A percentile compares a stretch with the other conserved stretches of the same genome.
phyloP scores from a whole-genome alignment of 2,329 filamentous ascomycete genomes.

The Onygenales sp. region DNA sequence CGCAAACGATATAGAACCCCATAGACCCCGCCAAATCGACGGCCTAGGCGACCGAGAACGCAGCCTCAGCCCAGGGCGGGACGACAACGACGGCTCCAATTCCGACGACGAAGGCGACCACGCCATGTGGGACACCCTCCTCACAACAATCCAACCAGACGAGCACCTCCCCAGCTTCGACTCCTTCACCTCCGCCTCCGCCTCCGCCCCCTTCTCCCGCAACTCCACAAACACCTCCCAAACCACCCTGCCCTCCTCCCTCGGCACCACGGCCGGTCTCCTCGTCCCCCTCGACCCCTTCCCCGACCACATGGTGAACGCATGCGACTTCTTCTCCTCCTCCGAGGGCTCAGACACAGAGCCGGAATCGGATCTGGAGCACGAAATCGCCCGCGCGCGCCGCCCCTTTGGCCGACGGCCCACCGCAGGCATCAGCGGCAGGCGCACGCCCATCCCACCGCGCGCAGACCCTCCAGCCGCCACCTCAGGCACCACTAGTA shows the following conservation, averaged over 20 bases:
- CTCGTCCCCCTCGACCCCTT: constrained; percentile 7
- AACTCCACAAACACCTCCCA: constrained; percentile 37
- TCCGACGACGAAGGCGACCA: background rate
- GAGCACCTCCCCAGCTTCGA: constrained; percentile 68
- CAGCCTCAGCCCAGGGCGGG: constrained; percentile 57
- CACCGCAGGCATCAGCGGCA: background rate
- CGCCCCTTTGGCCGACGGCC: background rate
- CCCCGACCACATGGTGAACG: constrained; percentile 1
- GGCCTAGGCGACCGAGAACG: constrained; percentile 77
- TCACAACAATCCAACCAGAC: constrained; percentile 72
- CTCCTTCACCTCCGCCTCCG: constrained; percentile 47
- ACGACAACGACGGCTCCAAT: constrained; percentile 26
- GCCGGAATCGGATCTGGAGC: constrained; percentile 12
- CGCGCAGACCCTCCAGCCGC: background rate
- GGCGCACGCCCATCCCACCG: background rate
- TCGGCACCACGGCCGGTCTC: constrained; percentile 11
- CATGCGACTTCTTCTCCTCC: constrained; percentile 6
- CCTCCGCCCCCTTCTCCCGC: constrained; percentile 18
- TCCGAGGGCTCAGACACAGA: constrained; percentile 20
- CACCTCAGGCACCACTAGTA: background rate
- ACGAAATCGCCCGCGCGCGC: constrained; percentile 2
- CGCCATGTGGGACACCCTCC: constrained; percentile 66
- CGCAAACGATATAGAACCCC: constrained; percentile 11
- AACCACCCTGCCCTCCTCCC: constrained; percentile 22
- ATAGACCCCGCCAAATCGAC: constrained; percentile 39